These are phyloP conservation scores for Fusarium sp. DNA, from an alignment of 2,329 filamentous ascomycete genomes.

Conservation along the genomic window DNA sequence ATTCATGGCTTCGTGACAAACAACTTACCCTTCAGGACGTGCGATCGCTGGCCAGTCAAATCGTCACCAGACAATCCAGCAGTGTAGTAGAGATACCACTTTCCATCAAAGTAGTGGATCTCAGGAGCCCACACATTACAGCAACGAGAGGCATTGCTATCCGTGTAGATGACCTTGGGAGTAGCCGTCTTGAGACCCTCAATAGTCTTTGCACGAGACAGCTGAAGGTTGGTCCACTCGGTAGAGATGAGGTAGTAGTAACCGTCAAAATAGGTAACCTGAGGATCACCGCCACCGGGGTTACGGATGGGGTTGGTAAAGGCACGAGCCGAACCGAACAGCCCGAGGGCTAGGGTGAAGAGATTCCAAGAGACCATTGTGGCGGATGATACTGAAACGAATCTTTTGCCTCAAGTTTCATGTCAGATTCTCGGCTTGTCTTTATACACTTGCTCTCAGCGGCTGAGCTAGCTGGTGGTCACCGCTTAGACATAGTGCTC, in stretches of 20 bases:
- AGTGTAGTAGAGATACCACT: constrained; percentile 70
- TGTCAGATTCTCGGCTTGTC: neutral
- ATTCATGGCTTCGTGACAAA: fast-evolving
- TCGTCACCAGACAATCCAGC: constrained; percentile 57
- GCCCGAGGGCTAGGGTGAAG: constrained; percentile 21
- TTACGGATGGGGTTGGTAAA: constrained; percentile 66
- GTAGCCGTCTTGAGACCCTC: constrained; percentile 66
- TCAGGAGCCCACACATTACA: constrained; percentile 72
- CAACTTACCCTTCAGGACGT: constrained; percentile 62
- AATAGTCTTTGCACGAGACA: constrained; percentile 66
- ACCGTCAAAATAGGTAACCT: constrained; percentile 63
- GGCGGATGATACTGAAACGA: neutral
- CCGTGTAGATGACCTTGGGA: constrained; percentile 63
- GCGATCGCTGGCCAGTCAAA: constrained; percentile 62
- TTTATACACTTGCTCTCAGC: neutral
- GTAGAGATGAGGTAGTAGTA: constrained; percentile 70
- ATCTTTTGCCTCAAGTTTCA: neutral
- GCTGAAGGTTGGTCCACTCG: constrained; percentile 66
- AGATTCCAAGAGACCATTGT: constrained; percentile 34
- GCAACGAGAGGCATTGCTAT: constrained; percentile 59
- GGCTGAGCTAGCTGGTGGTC: neutral
- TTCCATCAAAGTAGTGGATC: constrained; percentile 61
- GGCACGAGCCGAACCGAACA: constrained; percentile 38
- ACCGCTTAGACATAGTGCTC: neutral
- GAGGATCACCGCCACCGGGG: constrained; percentile 64